phyloP scores from a whole-genome alignment of 1,284 basidiomycete species.

The Exsudoporus floridanus region DNA sequence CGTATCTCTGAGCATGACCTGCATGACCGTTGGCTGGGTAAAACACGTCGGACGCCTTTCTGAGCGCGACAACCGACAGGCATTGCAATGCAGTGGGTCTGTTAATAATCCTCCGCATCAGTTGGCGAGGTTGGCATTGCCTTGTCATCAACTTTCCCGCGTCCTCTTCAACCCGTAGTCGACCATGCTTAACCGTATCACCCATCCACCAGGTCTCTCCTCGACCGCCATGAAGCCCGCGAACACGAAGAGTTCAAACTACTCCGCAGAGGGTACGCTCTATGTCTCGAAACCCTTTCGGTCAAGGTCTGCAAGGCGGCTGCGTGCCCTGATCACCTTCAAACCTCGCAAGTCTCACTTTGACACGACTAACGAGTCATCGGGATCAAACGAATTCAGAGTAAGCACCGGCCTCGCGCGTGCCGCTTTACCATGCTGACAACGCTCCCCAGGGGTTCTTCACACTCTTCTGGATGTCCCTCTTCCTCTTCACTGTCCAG shows the following conservation, averaged over 20 bases:
- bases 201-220: neutral
- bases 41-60: too few species aligned
- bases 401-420: conserved; percentile 43
- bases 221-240: conserved; percentile 21
- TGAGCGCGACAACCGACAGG: too few species aligned
- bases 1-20: too few species aligned
- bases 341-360: conserved; percentile 81
- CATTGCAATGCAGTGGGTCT: too few species aligned
- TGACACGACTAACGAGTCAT: conserved; percentile 75
- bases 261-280: conserved; percentile 62
- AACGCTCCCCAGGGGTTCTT: conserved; percentile 73
- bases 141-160: conserved; percentile 16
- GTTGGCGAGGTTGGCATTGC: neutral
- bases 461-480: conserved; percentile 86
- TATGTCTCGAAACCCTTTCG: conserved; percentile 76
- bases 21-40: too few species aligned
- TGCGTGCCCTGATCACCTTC: conserved; percentile 79
- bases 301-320: conserved; percentile 62
- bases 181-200: conserved; percentile 16
- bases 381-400: conserved; percentile 82
- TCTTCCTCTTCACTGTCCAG: conserved; percentile 77
- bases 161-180: neutral
- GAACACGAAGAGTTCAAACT: conserved; percentile 39
- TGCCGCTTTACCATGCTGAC: conserved; percentile 1
- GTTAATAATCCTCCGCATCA: too few species aligned